These are phyloP conservation scores for Chrysoporthe deuterocubensis DNA, from an alignment of 2,329 filamentous ascomycete genomes.

Conservation along the genomic window DNA sequence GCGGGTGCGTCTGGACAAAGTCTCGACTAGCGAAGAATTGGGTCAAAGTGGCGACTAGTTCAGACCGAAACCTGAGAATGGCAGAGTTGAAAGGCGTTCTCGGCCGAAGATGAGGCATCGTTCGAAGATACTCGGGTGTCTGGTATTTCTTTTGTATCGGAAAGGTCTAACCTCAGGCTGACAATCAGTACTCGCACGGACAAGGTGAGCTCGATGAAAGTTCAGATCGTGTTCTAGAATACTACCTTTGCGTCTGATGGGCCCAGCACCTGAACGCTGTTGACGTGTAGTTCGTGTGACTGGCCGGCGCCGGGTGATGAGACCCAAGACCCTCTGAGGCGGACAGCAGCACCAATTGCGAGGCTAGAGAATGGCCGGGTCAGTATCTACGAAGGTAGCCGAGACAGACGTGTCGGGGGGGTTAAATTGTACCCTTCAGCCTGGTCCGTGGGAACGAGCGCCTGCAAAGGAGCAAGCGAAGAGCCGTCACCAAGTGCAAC, in stretches of 20 bases:
- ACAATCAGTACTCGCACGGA: constrained; percentile 22
- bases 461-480: constrained; percentile 77
- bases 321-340: constrained; percentile 77
- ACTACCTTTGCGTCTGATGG: constrained; percentile 76
- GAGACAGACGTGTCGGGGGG: constrained; percentile 32
- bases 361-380: constrained; percentile 58
- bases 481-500: constrained; percentile 88
- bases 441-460: constrained; percentile 72
- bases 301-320: constrained; percentile 71
- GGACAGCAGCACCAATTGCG: constrained; percentile 79
- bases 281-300: constrained; percentile 79
- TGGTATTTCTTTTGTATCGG: constrained; percentile 98
- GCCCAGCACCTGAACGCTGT: constrained; percentile 71
- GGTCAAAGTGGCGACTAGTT: constrained; percentile 73
- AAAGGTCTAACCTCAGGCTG: constrained; percentile 64
- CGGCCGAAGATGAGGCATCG: constrained; percentile 83
- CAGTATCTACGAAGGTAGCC: constrained; percentile 34
- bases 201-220: background rate
- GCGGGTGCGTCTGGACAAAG: constrained; percentile 86
- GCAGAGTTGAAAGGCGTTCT: constrained; percentile 81
- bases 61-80: constrained; percentile 81
- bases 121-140: constrained; percentile 83
- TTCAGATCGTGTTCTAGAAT: background rate
- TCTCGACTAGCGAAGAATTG: constrained; percentile 73
- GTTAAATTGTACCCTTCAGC: constrained; percentile 65